Evolutionary conservation across 768 basidiomycete species (phyloP), one percentile per base, ranked within the genome.

Genomic region (Clavulina sp.): DNA sequence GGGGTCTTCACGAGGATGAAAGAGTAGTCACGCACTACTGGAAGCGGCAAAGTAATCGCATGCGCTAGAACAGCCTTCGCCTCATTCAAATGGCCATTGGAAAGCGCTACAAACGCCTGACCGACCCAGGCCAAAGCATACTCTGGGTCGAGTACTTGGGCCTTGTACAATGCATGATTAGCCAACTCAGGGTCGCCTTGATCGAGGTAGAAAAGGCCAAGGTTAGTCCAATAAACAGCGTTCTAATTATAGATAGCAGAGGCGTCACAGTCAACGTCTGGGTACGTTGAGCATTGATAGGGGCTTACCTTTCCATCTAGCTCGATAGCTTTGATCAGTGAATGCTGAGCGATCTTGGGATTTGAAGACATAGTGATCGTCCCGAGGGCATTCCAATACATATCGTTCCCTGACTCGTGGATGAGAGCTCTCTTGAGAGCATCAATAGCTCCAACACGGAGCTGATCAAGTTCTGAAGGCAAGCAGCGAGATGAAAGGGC

Each of bases 131-230:
- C 81, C 21, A 79, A 60, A 0, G 82, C 73, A 65, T 80, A 82
- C 60, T 97, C 93, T 4, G 93, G 87, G 67, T 97, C 91, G 41
- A 91, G 71, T 18, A 82, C 79, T 63, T 96, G 95, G 6, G 92
- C 88, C 52, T 80, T 80, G 59, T 80, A 73, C 58, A 99, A 77
- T 1, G 85, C 81, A 60, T 91, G 80, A 57, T 81, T 82, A 0
- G 93, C 87, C 30, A 97, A 69, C 48, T 88, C 83, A 1, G 72
- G 58, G 64, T 97, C 93, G 21, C 71, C 70, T 57, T 92, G 72
- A 51, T 82, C 68, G 24, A 91, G 70, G 64, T 87, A 97, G 36
- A 99, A 69, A 31, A 96, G 67, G 1, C 92, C 95, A 5, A 97
- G 71, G 60, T 81, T 87, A 2, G 82, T 75, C 95, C 95, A 97